These are phyloP conservation scores for Rhytidhysteron rufulum DNA, from an alignment of 2,329 filamentous ascomycete species.

Conservation along the genomic window DNA sequence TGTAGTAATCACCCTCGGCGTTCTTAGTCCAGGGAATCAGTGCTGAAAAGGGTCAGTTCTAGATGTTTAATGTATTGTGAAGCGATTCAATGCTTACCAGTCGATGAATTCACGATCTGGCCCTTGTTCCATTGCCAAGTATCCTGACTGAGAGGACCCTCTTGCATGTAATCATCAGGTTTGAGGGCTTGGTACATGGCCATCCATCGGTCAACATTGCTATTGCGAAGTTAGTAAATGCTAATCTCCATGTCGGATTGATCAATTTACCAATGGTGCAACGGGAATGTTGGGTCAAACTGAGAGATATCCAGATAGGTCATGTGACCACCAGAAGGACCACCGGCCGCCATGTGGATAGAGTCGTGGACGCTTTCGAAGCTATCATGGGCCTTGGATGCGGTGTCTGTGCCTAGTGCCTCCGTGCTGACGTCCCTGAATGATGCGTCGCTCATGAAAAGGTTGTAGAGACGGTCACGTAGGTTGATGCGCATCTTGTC, in stretches of 20 bases:
- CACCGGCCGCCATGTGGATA: slow-evolving; percentile 31
- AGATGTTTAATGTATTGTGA: neutral
- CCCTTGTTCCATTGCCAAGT: slow-evolving; percentile 41
- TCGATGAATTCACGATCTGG: slow-evolving; percentile 49
- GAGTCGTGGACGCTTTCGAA: slow-evolving; percentile 34
- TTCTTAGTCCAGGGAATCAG: slow-evolving; percentile 35
- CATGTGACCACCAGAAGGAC: slow-evolving; percentile 63
- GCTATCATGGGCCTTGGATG: slow-evolving; percentile 29
- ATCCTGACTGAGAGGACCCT: slow-evolving; percentile 22
- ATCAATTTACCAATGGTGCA: slow-evolving; percentile 24
- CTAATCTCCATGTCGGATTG: neutral
- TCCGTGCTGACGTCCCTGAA: slow-evolving; percentile 28
- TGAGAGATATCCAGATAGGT: slow-evolving; percentile 68
- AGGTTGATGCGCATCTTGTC: slow-evolving; percentile 24
- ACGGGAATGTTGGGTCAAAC: slow-evolving; percentile 65
- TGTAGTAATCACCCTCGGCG: slow-evolving; percentile 44
- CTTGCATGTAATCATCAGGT: slow-evolving; percentile 64
- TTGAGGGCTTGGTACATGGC: slow-evolving; percentile 75
- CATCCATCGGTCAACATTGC: slow-evolving; percentile 48
- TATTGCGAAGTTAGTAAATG: slow-evolving; percentile 30
- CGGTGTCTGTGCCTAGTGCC: slow-evolving; percentile 27
- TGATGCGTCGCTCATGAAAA: slow-evolving; percentile 29
- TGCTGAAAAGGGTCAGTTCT: slow-evolving; percentile 4
- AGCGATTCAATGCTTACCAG: slow-evolving; percentile 24
- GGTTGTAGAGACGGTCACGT: slow-evolving; percentile 32